A percentile compares a stretch with the other conserved stretches of the same genome.
Conservation (phyloP, 768 basidiomycete genomes). For the Hericium rajendrae region DNA sequence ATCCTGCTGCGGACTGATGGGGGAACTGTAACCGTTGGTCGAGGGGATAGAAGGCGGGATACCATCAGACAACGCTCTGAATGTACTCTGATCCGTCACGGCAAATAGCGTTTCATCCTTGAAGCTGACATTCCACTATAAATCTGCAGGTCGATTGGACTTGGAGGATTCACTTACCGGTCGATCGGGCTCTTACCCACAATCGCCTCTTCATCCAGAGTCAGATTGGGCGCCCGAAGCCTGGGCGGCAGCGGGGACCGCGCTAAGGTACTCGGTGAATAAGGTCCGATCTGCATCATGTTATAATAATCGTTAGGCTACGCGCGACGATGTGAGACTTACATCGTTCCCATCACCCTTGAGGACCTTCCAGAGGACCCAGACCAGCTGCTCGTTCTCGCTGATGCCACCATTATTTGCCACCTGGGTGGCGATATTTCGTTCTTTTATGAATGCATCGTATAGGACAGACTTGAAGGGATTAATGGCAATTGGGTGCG, state of each 20-base stretch:
- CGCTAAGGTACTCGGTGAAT: constrained; percentile 66
- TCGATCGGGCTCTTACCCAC: constrained; percentile 2
- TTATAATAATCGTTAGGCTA: constrained; percentile 5
- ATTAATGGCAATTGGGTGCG: constrained; percentile 71
- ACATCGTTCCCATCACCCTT: constrained; percentile 80
- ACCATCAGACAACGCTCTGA: not conserved
- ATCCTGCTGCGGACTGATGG: constrained; percentile 41
- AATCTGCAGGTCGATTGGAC: not conserved
- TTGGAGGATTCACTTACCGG: constrained; percentile 2
- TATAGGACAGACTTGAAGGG: constrained; percentile 72
- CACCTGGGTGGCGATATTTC: constrained; percentile 46
- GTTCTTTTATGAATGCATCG: constrained; percentile 58
- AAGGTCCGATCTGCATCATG: constrained; percentile 64
- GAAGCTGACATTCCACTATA: constrained; percentile 7
- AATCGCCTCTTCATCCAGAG: constrained; percentile 46
- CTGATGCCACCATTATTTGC: constrained; percentile 39
- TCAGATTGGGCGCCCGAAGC: constrained; percentile 62
- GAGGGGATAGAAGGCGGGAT: not conserved
- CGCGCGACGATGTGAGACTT: constrained; percentile 19
- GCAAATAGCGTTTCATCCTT: not conserved
- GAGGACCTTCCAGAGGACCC: constrained; percentile 82
- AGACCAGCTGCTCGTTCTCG: constrained; percentile 68
- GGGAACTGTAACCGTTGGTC: constrained; percentile 3
- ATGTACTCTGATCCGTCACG: not conserved
- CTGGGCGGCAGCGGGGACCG: constrained; percentile 69